phyloP scores from a whole-genome alignment of 345 rosid species.

The Adansonia digitata region DNA sequence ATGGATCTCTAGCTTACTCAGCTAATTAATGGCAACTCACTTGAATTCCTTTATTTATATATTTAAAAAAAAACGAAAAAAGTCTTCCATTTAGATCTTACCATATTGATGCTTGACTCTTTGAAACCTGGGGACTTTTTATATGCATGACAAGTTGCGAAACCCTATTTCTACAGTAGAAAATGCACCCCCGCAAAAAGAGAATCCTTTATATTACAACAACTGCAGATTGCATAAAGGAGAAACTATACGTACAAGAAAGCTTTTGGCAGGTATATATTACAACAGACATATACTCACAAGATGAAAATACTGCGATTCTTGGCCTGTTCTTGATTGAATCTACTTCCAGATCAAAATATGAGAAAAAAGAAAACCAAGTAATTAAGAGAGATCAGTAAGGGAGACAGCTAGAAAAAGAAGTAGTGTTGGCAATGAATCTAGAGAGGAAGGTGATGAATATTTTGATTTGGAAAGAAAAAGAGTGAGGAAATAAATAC shows the following conservation, averaged over 20 bases:
- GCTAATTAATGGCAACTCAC: no score
- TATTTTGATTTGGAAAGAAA: no score
- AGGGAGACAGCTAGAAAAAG: background rate
- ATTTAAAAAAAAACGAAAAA: no score
- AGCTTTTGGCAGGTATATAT: background rate
- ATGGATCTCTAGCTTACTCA: background rate
- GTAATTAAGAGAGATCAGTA: no score
- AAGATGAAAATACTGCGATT: no score
- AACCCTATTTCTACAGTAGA: constrained; percentile 5
- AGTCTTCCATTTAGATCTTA: background rate
- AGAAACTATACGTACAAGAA: background rate
- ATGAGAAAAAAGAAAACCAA: background rate
- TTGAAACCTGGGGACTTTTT: no score
- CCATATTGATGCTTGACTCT: background rate
- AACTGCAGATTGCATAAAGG: background rate
- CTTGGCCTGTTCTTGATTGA: background rate
- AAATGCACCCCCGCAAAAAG: background rate
- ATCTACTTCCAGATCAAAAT: background rate
- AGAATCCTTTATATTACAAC: background rate
- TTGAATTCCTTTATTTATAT: no score
- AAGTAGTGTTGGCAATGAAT: no score
- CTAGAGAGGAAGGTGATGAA: constrained; percentile 7
- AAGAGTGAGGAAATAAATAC: constrained; percentile 17
- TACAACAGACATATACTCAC: constrained; percentile 9
- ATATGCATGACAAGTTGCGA: constrained; percentile 3